Evolutionary conservation across 2,329 filamentous ascomycete species (phyloP).

Genomic region (Raffaelea arxii): DNA sequence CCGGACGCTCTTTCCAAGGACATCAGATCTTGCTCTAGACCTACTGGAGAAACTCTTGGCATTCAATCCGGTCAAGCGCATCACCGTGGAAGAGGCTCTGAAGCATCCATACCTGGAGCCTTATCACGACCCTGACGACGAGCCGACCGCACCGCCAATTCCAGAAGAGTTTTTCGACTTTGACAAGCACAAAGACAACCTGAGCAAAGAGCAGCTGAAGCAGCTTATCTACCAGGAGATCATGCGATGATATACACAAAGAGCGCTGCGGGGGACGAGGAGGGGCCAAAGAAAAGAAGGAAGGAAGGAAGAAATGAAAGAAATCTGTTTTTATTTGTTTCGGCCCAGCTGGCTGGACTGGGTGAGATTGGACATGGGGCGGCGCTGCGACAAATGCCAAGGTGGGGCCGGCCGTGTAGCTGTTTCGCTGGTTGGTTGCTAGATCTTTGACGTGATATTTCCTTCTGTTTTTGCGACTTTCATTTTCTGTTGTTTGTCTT

Average conservation of each 20-base stretch:
- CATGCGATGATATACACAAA: slow-evolving; percentile 51
- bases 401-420: neutral
- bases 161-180: slow-evolving; percentile 99
- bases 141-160: slow-evolving; percentile 92
- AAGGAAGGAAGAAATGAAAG: neutral
- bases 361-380: too few species aligned
- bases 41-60: slow-evolving; percentile 90
- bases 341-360: slow-evolving; percentile 7
- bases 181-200: slow-evolving; percentile 98
- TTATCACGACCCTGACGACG: slow-evolving; percentile 97
- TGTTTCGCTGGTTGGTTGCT: too few species aligned
- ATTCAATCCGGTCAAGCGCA: slow-evolving; percentile 98
- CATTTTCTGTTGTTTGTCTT: neutral
- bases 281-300: neutral
- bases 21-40: slow-evolving; percentile 92
- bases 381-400: neutral
- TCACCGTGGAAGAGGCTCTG: slow-evolving; percentile 92
- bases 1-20: slow-evolving; percentile 95
- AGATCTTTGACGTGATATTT: too few species aligned
- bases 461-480: neutral
- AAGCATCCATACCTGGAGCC: slow-evolving; percentile 98
- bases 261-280: neutral
- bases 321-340: neutral
- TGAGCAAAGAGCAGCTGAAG: slow-evolving; percentile 98
- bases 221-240: slow-evolving; percentile 97